A percentile compares a stretch with the other conserved stretches of the same genome.
These are phyloP conservation scores for Colletotrichum tropicale DNA, from an alignment of 2,329 filamentous ascomycete genomes.

Conservation along the genomic window DNA sequence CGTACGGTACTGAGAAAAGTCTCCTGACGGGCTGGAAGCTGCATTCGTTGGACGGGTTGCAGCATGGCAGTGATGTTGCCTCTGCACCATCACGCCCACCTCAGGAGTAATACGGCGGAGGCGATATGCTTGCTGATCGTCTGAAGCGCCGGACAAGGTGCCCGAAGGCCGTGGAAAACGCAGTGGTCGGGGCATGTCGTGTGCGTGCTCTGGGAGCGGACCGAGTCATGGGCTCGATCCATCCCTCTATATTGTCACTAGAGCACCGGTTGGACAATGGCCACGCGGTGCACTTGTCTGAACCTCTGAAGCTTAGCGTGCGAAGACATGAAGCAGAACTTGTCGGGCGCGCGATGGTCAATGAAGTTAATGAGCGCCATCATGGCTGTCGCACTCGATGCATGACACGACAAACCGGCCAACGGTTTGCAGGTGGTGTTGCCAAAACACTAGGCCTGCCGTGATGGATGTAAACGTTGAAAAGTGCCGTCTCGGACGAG, in stretches of 20 bases:
- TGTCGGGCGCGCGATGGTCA: background rate
- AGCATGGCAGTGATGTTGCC: background rate
- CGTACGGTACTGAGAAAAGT: background rate
- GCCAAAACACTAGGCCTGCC: background rate
- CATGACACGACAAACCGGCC: background rate
- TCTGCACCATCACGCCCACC: background rate
- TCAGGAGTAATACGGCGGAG: background rate
- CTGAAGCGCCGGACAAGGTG: background rate
- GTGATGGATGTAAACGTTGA: background rate
- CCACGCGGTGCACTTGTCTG: background rate
- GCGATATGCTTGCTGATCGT: background rate
- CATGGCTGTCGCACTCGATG: background rate
- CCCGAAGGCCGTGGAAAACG: background rate
- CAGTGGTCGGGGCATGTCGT: background rate
- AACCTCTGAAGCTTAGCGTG: background rate
- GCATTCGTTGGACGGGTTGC: background rate
- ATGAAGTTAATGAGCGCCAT: background rate
- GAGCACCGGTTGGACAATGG: background rate
- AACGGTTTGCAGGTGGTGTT: background rate
- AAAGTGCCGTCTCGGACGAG: background rate
- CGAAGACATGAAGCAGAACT: background rate
- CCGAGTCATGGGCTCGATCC: constrained; percentile 10
- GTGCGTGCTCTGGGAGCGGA: background rate
- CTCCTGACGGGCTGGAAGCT: background rate
- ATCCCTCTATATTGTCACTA: background rate